Base-by-base conservation (phyloP, 768 basidiomycete species). In the Lactarius psammicola region DNA sequence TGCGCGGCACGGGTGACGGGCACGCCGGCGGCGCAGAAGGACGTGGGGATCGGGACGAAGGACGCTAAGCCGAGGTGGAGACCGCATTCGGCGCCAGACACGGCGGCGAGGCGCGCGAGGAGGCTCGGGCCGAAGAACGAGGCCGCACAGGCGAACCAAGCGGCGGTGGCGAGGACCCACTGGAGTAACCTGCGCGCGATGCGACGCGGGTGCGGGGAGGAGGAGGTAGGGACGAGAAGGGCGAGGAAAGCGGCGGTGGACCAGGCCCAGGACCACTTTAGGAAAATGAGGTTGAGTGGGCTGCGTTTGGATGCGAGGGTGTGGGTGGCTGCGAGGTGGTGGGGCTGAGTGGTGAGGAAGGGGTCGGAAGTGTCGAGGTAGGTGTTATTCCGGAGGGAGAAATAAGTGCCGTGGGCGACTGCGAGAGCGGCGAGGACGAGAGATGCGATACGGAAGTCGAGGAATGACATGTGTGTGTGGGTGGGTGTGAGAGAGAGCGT, bases 211-310 rank as follows among this genome's bases (percentile, higher is more conserved):
- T 31, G 40, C 7, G 40, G 40, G 13, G 66, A 74, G 6, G 88
- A 33, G 6, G 66, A 73, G 5, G 88, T 82, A 1, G 89, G 87
- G 58, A 81, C 33, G 81, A 83, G 89, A 30, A 82, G 78, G 62
- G 82, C 71, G 62, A 87, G 72, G 71, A 92, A 93, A 0, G 84
- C 80, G 38, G 79, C 80, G 8, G 91, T 82, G 1, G 94, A 95
- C 94, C 95, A 97, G 0, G 78, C 92, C 95, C 96, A 97, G 28
- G 89, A 86, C 60, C 84, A 81, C 78, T 98, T 98, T 74, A 95
- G 92, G 77, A 96, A 95, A 71, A 84, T 78, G 64, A 87, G 82
- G 73, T 98, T 98, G 73, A 98, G 81, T 1, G 83, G 57, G 73
- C 95, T 98, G 70, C 81, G 76, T 75, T 95, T 95, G 71, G 79